Conservation (phyloP, 2,329 filamentous ascomycete species). For the Penicillium sumatraense region DNA sequence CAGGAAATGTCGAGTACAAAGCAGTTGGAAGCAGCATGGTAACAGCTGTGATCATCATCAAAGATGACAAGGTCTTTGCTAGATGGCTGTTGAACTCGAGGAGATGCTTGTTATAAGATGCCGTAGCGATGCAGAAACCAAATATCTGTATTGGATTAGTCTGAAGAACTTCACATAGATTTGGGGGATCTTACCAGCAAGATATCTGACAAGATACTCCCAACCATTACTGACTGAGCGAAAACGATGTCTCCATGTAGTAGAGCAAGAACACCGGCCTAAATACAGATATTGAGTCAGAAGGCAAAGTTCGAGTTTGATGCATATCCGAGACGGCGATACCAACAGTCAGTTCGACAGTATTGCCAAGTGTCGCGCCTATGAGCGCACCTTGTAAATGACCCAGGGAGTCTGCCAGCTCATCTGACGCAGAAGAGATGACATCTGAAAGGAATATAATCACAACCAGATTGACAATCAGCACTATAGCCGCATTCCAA, state of each 20-base stretch:
- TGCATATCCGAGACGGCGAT: neutral
- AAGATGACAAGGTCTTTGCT: slow-evolving; percentile 53
- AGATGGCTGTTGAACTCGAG: slow-evolving; percentile 53
- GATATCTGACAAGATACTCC: slow-evolving; percentile 86
- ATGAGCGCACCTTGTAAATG: slow-evolving; percentile 17
- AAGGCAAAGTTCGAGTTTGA: neutral
- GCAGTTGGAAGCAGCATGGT: slow-evolving; percentile 74
- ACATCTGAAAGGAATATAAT: slow-evolving; percentile 13
- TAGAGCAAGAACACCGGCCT: slow-evolving; percentile 80
- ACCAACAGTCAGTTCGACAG: slow-evolving; percentile 17
- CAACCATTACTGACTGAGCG: slow-evolving; percentile 89
- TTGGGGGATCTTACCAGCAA: slow-evolving; percentile 64
- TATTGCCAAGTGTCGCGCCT: slow-evolving; percentile 17
- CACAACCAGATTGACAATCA: slow-evolving; percentile 13
- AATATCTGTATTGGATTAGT: slow-evolving; percentile 48
- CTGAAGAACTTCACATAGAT: neutral
- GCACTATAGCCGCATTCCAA: slow-evolving; percentile 12
- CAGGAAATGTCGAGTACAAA: slow-evolving; percentile 63
- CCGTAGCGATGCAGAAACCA: slow-evolving; percentile 73
- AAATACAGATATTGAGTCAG: neutral
- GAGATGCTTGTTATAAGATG: slow-evolving; percentile 68
- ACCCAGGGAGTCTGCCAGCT: slow-evolving; percentile 11
- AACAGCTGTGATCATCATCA: slow-evolving; percentile 71
- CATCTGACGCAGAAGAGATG: slow-evolving; percentile 13
- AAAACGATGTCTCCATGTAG: slow-evolving; percentile 80